Conservation (phyloP, 352 stramenopile genomes). For the Thalassiosira allenii region DNA sequence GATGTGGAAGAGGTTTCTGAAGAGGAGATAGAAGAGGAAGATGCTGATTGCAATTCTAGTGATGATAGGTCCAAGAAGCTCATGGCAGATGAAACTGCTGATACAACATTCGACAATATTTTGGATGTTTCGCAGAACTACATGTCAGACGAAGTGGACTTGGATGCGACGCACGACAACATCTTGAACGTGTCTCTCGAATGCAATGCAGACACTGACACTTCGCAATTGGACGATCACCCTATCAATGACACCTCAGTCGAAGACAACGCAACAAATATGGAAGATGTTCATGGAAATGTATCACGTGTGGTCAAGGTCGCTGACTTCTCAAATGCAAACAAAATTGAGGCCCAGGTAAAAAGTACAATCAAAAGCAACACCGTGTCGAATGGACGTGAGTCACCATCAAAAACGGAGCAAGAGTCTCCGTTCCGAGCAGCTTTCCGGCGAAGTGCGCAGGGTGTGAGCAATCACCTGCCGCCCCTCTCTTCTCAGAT, state of each 20-base stretch:
- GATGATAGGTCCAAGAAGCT: no score
- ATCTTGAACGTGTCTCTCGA: constrained; percentile 47
- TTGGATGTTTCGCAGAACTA: not conserved
- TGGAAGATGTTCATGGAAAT: not conserved
- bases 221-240: constrained; percentile 39
- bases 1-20: constrained; percentile 40
- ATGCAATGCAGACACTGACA: constrained; percentile 44
- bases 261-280: not conserved
- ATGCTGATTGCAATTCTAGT: not conserved
- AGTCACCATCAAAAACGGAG: constrained; percentile 10
- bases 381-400: not conserved
- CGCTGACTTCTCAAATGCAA: constrained; percentile 1
- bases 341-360: not conserved
- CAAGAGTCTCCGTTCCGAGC: constrained; percentile 46
- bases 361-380: not conserved
- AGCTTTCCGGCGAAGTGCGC: constrained; percentile 42
- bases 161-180: not conserved
- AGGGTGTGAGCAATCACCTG: constrained; percentile 23
- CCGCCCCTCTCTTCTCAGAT: constrained; percentile 24
- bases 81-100: no score
- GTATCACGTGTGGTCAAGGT: not conserved
- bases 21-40: constrained; percentile 6
- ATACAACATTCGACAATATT: no score
- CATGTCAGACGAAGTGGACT: not conserved
- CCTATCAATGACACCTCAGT: not conserved